Base-by-base conservation (phyloP, 768 basidiomycete genomes). In the Gymnopilus dilepis region DNA sequence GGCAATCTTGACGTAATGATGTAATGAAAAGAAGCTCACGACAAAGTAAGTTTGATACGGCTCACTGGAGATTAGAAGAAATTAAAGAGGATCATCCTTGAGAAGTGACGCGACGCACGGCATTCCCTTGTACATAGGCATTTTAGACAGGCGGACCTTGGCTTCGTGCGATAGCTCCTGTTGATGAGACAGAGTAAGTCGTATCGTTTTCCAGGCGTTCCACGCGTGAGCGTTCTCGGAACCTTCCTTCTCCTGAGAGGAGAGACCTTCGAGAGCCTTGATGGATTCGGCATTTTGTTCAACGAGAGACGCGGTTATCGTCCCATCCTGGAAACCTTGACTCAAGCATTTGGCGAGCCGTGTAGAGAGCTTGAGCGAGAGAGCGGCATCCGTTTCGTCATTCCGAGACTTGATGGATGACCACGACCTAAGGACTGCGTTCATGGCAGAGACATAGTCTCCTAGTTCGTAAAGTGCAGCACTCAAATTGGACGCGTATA, bases 391-490 rank as follows among this genome's bases (percentile, higher is more conserved):
- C 68, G 61, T 4, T 72, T 64, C 33, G 64, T 68, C 21, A 59
- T 48, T 8, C 65, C 48, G n/a, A 72, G 62, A 19, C 12, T 50
- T 12, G 62, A 22, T 57, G 1, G 61, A 60, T 4, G 37, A 55
- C 60, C 65, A 65, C 2, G 69, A 65, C 12, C 69, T 66, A 8
- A 65, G 41, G 45, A 73, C 65, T 9, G 71, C 70, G 4, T 70
- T 56, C 4, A 66, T 22, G 37, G 63, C 62, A 11, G 58, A 63
- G 3, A 34, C 22, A 43, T 73, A 74, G 47, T 72, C 67, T 1
- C 72, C 73, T 24, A 65, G 47, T 50, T 74, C 73, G 59, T 67
- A 74, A 12, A 72, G 58, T 1, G 73, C 72, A 2, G 72, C 72
- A 33, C 72, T 74, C 31, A 73, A 61, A 56, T 74, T 74, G 6